Base-by-base conservation (phyloP, 257 asterid genomes). In the Solanum boliviense region DNA sequence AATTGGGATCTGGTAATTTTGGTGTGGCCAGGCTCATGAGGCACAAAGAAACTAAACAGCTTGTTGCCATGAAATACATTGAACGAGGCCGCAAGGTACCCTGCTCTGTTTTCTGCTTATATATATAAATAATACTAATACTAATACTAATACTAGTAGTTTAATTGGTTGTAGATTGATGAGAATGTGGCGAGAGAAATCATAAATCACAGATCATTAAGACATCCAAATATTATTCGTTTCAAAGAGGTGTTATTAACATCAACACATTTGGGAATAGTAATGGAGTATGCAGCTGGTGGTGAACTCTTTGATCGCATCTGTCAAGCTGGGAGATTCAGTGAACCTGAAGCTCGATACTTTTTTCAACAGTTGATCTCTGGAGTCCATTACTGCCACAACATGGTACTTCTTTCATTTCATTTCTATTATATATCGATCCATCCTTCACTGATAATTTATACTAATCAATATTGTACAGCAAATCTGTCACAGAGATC, bases 221-320 rank as follows among this genome's bases (percentile, higher is more conserved):
- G 96, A 2, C 98, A 95, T 91, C 98, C 97, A 21, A 95, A 95
- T 70, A 95, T 95, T 6, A 95, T 95, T 89, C 97, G 96, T 36
- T 95, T 94, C 92, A 95, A 94, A 90, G 96, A 95, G 95, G 90
- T 88, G 82, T 39, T 88, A 9, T 74, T 88, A 78, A 88, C 90
- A 68, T 41, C 88, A 83, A 88, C 90, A 2, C 90, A 88, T 48
- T 85, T 88, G 86, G 93, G 88, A 0, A 95, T 95, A 35, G 95
- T 95, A 65, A 95, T 95, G 98, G 97, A 95, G 90, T 95, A 94
- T 84, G 98, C 97, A 27, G 93, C 95, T 13, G 98, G 98, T 27
- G 98, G 96, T 81, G 98, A 95, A 72, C 90, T 95, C 9, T 95
- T 95, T 86, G 93, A 93, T 16, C 92, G 93, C 29, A 95, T 95